Percentiles rank a stretch among this genome's conserved stretches.
Evolutionary conservation across 2,329 filamentous ascomycete species (phyloP).

Genomic region (Escovopsis sp.): DNA sequence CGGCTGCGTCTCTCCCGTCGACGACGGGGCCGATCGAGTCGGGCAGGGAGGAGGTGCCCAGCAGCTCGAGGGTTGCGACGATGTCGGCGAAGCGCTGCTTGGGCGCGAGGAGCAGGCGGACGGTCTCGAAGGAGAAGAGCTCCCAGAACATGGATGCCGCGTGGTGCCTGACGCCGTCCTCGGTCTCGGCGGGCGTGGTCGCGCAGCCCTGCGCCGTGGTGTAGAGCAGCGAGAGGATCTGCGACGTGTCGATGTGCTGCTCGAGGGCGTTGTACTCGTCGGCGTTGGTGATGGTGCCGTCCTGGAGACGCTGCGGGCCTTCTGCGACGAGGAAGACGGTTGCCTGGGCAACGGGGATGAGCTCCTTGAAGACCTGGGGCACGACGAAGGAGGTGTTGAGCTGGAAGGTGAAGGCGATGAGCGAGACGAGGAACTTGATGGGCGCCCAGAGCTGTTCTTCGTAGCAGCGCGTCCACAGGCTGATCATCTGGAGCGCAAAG

Average conservation of each 20-base stretch:
- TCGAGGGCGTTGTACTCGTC: constrained; percentile 24
- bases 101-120: constrained; percentile 51
- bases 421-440: constrained; percentile 48
- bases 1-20: constrained; percentile 26
- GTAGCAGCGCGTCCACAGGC: constrained; percentile 54
- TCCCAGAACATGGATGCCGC: constrained; percentile 46
- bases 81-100: constrained; percentile 52
- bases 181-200: constrained; percentile 18
- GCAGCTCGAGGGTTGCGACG: constrained; percentile 46
- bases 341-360: constrained; percentile 40
- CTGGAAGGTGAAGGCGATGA: constrained; percentile 49
- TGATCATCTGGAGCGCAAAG: constrained; percentile 48
- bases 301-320: constrained; percentile 35
- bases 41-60: constrained; percentile 50
- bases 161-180: constrained; percentile 16
- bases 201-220: constrained; percentile 46
- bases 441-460: constrained; percentile 49
- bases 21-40: constrained; percentile 53
- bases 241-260: constrained; percentile 46
- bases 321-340: constrained; percentile 47
- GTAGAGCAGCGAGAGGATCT: constrained; percentile 53
- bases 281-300: constrained; percentile 32
- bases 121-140: constrained; percentile 49
- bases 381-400: constrained; percentile 45
- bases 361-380: constrained; percentile 40